A percentile compares a stretch with the other conserved stretches of the same genome.
Conservation (phyloP, 2,329 filamentous ascomycete species). For the Byssothecium circinans region DNA sequence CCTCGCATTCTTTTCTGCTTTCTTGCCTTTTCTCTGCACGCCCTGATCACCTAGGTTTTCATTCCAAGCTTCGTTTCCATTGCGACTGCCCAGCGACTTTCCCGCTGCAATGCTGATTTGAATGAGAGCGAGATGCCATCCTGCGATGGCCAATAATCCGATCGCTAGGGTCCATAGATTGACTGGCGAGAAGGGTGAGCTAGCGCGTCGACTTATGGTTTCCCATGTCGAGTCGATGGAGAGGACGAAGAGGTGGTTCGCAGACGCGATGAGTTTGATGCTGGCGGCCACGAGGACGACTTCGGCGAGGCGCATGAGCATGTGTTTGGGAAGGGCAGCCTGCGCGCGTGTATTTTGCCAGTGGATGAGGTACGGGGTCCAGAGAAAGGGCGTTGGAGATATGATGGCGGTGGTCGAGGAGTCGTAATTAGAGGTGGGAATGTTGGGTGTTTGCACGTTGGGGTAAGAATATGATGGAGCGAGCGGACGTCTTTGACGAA, state of each 20-base stretch:
- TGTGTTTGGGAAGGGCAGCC: slow-evolving; percentile 2
- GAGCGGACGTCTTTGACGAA: slow-evolving; percentile 2
- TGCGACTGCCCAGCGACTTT: background rate
- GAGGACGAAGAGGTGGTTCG: slow-evolving; percentile 18
- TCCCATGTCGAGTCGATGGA: slow-evolving; percentile 18
- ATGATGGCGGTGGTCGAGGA: background rate
- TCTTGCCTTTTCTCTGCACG: background rate
- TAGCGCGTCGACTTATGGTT: slow-evolving; percentile 16
- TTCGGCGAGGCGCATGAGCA: slow-evolving; percentile 16
- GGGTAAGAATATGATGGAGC: slow-evolving; percentile 1
- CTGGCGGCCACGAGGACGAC: slow-evolving; percentile 10
- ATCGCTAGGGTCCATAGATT: slow-evolving; percentile 5
- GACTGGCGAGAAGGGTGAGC: slow-evolving; percentile 11
- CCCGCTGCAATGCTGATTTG: background rate
- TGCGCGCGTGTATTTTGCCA: background rate
- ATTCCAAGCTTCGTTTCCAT: no score
- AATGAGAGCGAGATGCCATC: slow-evolving; percentile 18
- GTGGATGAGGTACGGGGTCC: background rate
- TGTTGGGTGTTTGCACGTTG: background rate
- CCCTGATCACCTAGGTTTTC: background rate
- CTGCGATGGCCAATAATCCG: slow-evolving; percentile 10
- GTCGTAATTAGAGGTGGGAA: background rate
- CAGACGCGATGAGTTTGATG: slow-evolving; percentile 16
- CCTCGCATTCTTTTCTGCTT: background rate
- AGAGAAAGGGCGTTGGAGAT: background rate